Base-by-base conservation (phyloP, 345 rosid genomes). In the Citrus hindsii region DNA sequence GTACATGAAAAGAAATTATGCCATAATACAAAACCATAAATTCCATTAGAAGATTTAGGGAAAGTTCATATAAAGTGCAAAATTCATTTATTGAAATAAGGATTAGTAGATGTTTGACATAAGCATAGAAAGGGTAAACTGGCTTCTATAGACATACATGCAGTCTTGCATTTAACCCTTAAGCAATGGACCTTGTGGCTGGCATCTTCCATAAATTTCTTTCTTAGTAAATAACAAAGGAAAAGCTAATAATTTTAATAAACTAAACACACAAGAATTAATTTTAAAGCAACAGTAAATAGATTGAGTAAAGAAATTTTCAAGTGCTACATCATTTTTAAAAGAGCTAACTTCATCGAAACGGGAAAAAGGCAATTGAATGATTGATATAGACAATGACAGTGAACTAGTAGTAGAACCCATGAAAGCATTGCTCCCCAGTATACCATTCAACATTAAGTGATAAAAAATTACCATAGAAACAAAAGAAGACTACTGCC, bases 1-100 rank as follows among this genome's bases (percentile, higher is more conserved):
- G 76, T 48, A 83, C 33, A 61, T 84, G 14, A 75, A 27, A 61
- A 46, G 64, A 64, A 46, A 65, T 18, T 27, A 76, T 55, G 74
- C 14, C 25, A 68, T 51, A 16, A 33, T 32, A 13, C 56, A 38
- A 53, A 48, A 60, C n/a, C 38, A 30, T 5, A 32, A 38, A 30
- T 67, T 66, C 60, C 51, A 55, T 19, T n/a, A 70, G 33, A 42
- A 72, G 64, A 76, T 32, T 35, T 28, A 51, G 38, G 32, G 35
- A 46, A 46, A 46, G 51, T 13, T 46, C 51, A 46, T 46, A 12
- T 46, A 13, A 13, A 46, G 18, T 12, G 16, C 33, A 8, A 76
- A n/a, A 10, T 55, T 58, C 3, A 13, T 67, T 67, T 35, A 24
- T 37, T 66, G 19, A 7, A 35, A 53, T 48, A 40, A 76, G 12